Evolutionary conservation across 352 stramenopile genomes (phyloP).

Genomic region (Pythium aphanidermatum): DNA sequence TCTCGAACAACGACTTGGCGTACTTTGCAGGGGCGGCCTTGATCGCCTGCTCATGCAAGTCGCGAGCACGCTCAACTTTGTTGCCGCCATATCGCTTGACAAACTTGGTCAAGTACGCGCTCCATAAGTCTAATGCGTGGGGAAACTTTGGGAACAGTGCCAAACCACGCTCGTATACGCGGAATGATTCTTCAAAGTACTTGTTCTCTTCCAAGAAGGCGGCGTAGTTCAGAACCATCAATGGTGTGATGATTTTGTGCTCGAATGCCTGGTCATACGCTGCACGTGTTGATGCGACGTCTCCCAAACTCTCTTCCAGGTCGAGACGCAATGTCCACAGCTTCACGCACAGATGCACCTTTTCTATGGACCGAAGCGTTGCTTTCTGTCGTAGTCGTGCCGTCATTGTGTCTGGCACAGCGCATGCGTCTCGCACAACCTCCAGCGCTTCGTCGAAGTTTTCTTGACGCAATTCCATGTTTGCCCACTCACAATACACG

Average conservation of each 20-base stretch:
- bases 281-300: constrained; percentile 90
- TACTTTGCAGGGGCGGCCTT: constrained; percentile 77
- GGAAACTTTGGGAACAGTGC: constrained; percentile 89
- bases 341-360: constrained; percentile 89
- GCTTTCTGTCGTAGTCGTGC: constrained; percentile 50
- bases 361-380: constrained; percentile 49
- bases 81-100: constrained; percentile 92
- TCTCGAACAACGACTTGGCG: constrained; percentile 71
- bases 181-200: constrained; percentile 96
- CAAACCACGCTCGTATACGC: constrained; percentile 89
- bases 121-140: constrained; percentile 95
- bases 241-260: constrained; percentile 94
- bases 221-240: constrained; percentile 98
- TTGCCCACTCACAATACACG: constrained; percentile 93
- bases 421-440: constrained; percentile 80
- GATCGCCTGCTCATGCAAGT: constrained; percentile 96
- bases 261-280: constrained; percentile 96
- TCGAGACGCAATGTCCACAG: constrained; percentile 97
- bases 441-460: constrained; percentile 93
- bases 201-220: constrained; percentile 95
- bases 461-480: constrained; percentile 95
- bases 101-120: constrained; percentile 94
- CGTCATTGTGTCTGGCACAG: constrained; percentile 38
- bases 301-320: constrained; percentile 97
- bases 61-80: constrained; percentile 96